phyloP scores from a whole-genome alignment of 2,329 filamentous ascomycete species.

The Pseudogymnoascus sp. region DNA sequence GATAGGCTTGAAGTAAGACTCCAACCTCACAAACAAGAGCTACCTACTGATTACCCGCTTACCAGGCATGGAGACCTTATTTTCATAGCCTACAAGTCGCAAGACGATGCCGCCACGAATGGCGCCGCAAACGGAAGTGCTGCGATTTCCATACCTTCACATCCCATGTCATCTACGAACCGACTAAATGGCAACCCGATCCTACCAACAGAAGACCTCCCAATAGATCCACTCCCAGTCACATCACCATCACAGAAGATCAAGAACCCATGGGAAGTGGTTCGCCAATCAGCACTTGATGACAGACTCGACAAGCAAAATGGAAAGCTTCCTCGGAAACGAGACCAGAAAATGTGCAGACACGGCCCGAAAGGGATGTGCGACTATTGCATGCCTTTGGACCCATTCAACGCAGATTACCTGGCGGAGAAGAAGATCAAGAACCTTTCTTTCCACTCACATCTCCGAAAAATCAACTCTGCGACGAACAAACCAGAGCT shows the following conservation, averaged over 20 bases:
- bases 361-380: constrained; percentile 98
- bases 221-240: constrained; percentile 50
- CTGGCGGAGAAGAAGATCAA: constrained; percentile 97
- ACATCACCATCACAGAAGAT: constrained; percentile 51
- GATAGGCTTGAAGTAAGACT: constrained; percentile 48
- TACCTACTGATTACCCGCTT: background rate
- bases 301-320: constrained; percentile 77
- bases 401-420: constrained; percentile 86
- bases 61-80: constrained; percentile 81
- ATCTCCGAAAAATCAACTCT: constrained; percentile 89
- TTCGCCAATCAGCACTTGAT: constrained; percentile 81
- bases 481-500: constrained; percentile 94
- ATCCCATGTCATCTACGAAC: constrained; percentile 41
- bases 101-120: constrained; percentile 35
- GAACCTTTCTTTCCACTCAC: constrained; percentile 90
- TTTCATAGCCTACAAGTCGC: constrained; percentile 71
- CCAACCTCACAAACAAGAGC: background rate
- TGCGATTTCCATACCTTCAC: constrained; percentile 19
- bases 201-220: constrained; percentile 56
- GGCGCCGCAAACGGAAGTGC: constrained; percentile 31
- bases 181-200: constrained; percentile 73
- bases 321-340: constrained; percentile 75
- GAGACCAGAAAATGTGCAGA: constrained; percentile 80
- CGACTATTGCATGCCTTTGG: constrained; percentile 95
- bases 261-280: constrained; percentile 87